Evolutionary conservation across 352 stramenopile species (phyloP).

Genomic region (Bremia lactucae): DNA sequence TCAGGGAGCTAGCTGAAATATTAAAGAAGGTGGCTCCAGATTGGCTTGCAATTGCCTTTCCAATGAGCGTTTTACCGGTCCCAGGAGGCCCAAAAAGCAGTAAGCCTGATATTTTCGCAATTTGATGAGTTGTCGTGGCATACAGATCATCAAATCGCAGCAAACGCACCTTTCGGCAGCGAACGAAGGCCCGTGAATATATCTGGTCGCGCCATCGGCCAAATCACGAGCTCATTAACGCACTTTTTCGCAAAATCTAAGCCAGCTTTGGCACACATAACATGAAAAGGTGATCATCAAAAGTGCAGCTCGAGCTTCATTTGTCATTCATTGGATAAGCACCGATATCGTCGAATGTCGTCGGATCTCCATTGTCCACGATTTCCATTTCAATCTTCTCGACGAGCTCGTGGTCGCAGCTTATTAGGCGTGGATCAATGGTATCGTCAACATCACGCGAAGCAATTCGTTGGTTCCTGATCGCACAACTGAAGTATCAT

Average conservation of each 20-base stretch:
- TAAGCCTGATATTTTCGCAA: conserved; percentile 47
- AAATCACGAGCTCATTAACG: conserved; percentile 97
- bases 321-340: too few relatives aligned
- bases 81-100: conserved; percentile 92
- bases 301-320: background rate
- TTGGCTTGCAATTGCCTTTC: conserved; percentile 97
- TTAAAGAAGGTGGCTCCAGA: conserved; percentile 98
- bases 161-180: conserved; percentile 77
- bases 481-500: too few relatives aligned
- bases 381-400: conserved; percentile 97
- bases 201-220: conserved; percentile 95
- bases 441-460: conserved; percentile 52
- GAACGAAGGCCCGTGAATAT: conserved; percentile 94
- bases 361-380: conserved; percentile 85
- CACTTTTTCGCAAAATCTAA: conserved; percentile 96
- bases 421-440: conserved; percentile 89
- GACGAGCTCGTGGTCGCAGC: conserved; percentile 91
- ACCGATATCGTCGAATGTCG: conserved; percentile 97
- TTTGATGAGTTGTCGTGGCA: too few relatives aligned
- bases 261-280: conserved; percentile 54
- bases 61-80: conserved; percentile 97
- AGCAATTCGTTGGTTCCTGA: conserved; percentile 9
- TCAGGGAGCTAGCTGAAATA: conserved; percentile 97
- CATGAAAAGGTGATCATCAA: background rate
- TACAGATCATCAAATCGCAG: background rate